These are phyloP conservation scores for Penicillium samsonianum DNA, from an alignment of 495 filamentous ascomycete species.

Conservation along the genomic window DNA sequence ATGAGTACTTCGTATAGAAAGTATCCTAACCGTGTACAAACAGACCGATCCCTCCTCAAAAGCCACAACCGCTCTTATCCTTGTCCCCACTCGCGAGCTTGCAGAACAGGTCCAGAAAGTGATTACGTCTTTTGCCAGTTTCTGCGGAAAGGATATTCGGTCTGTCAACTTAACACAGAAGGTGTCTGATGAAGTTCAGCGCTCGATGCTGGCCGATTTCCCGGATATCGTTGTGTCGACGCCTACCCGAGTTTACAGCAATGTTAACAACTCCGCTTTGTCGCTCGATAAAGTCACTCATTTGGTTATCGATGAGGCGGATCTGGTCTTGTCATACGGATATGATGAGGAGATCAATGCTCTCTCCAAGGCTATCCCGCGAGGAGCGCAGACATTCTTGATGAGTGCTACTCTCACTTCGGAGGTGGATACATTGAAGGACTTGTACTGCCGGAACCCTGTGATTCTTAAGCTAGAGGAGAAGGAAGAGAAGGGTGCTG, in stretches of 20 bases:
- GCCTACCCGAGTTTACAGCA: constrained; percentile 70
- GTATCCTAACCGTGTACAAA: not conserved
- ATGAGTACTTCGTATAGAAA: not conserved
- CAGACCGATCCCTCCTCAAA: constrained; percentile 45
- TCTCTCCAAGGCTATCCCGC: constrained; percentile 72
- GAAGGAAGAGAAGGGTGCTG: constrained; percentile 67
- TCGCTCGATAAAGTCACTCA: constrained; percentile 69
- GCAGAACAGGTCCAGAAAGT: constrained; percentile 84
- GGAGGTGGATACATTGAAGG: constrained; percentile 83
- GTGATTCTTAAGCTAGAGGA: constrained; percentile 75
- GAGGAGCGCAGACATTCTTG: constrained; percentile 84
- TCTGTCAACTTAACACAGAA: constrained; percentile 84
- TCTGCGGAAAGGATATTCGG: constrained; percentile 81
- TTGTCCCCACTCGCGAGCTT: constrained; percentile 92
- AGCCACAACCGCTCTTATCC: constrained; percentile 69
- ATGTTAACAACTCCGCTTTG: constrained; percentile 68
- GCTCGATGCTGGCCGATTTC: constrained; percentile 79
- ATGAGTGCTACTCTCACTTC: constrained; percentile 90
- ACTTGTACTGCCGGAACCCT: constrained; percentile 82
- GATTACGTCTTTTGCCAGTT: constrained; percentile 69
- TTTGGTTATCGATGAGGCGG: constrained; percentile 92
- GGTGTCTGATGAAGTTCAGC: constrained; percentile 80
- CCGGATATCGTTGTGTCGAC: constrained; percentile 91
- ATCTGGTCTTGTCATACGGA: constrained; percentile 91
- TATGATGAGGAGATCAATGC: constrained; percentile 87